Evolutionary conservation across 2,329 filamentous ascomycete species (phyloP), one percentile per base, ranked within the genome.

Genomic region (Xylariaceae sp.): DNA sequence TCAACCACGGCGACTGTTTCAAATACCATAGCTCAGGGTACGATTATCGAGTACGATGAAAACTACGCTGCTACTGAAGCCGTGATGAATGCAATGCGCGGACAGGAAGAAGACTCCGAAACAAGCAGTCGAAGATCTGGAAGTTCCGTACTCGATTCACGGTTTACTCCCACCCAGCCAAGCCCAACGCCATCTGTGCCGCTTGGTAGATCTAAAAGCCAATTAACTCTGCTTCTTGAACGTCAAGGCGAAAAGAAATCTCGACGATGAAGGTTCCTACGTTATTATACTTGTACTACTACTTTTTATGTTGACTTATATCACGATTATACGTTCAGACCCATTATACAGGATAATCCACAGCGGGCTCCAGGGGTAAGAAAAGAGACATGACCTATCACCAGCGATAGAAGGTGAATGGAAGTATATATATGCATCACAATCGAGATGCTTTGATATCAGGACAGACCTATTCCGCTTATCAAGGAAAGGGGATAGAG

Each of bases 121-220:
- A 54, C 40, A 23, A 37, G 57, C 32, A 60, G 59, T 3, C 55
- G 59, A 50, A 61, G 52, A 44, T 56, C 62, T 12, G 59, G 65
- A 41, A 73, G 74, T 21, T 73, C 75, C 7, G 66, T 70, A 16
- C 67, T 71, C n/a, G 66, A 74, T 23, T 56, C 66, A 7, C 62
- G 73, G 20, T 77, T 83, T 53, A 76, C 74, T 3, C 81, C 81
- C 20, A 84, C 81, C 0, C 77, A 76, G 52, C 81, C 80, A 3
- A 80, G 74, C 43, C 69, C 74, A 10, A 72, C 75, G 14, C 71
- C 78, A 21, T 71, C 71, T 14, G 74, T 82, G 7, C 81, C 79
- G 3, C 72, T 86, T 47, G 82, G 76, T n/a, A 75, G 82, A 54
- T 81, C 83, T n/a, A 84, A 80, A 68, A 86, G 83, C 63, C 83